Percentiles rank a stretch among this genome's conserved stretches.
Evolutionary conservation across 148 eudicot genomes (phyloP).

Genomic region (Amaranthus hypochondriacus): DNA sequence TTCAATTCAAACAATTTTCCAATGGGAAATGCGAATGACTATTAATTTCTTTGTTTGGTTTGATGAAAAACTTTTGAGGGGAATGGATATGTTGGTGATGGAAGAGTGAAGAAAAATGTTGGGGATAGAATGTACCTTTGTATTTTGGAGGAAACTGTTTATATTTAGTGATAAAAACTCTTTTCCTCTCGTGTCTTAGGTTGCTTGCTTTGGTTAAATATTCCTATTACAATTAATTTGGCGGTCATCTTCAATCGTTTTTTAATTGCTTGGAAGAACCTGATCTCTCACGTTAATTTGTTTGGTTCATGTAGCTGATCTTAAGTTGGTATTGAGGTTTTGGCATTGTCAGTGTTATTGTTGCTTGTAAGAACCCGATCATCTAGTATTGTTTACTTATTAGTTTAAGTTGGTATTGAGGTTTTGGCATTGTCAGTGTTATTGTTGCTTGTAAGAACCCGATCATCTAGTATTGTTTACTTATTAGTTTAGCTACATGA

Average conservation of each 20-base stretch:
- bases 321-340: not conserved
- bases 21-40: too few species aligned
- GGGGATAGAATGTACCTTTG: too few species aligned
- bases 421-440: not conserved
- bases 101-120: too few species aligned
- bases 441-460: not conserved
- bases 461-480: too few species aligned
- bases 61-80: too few species aligned
- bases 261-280: too few species aligned
- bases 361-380: not conserved
- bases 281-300: too few species aligned
- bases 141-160: too few species aligned
- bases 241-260: not conserved
- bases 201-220: not conserved
- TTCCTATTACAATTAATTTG: not conserved
- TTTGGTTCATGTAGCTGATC: not conserved
- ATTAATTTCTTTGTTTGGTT: not conserved
- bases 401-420: not conserved
- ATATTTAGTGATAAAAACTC: not conserved
- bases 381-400: too few species aligned
- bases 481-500: constrained; percentile 7
- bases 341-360: not conserved
- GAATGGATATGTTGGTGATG: not conserved
- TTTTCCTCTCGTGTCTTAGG: not conserved
- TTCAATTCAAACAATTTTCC: too few species aligned